Evolutionary conservation across 495 filamentous ascomycete species (phyloP), one percentile per base, ranked within the genome.

Genomic region (Penicillium ucsense): DNA sequence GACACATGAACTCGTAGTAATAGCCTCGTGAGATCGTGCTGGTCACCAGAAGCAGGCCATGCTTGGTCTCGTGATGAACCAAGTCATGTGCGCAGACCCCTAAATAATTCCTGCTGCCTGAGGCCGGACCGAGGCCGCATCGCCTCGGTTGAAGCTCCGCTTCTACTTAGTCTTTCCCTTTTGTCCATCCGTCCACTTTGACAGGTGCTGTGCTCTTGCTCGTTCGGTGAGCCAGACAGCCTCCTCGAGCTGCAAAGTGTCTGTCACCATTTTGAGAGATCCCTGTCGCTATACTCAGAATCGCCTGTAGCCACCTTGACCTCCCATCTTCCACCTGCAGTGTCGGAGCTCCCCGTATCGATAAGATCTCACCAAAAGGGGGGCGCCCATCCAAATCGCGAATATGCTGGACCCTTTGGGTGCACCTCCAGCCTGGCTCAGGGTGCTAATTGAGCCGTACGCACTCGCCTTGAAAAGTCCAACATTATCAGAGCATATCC

Each of bases 401-500:
- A 43, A 7, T 27, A 74, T 80, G 68, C 65, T 79, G 54, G 69
- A 75, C 54, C 67, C 70, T 32, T 62, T 82, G 45, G 67, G 71
- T 3, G 63, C 65, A 12, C 64, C 74, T 2, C 68, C 75, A 20
- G 50, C 53, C 47, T 68, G 71, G 64, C 65, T 77, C 27, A 52
- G 66, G 54, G 57, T 59, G 44, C 51, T 67, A 11, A 51, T 66
- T 42, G 61, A 69, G 41, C 71, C 72, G 30, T 67, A 75, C 56
- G 71, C 74, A 27, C 59, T 65, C 31, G 68, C 60, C 31, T 59
- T 86, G 53, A 62, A 63, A 41, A 74, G 96, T 35, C 73, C 81
- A 5, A 84, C 85, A 8, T 78, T 97, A 36, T 77, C 85, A 3
- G 74, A 89, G 27, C 92, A 99, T 68, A 72, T 88, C 64, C 92